These are phyloP conservation scores for Cornus kousa DNA, from an alignment of 148 eudicot genomes.

Conservation along the genomic window DNA sequence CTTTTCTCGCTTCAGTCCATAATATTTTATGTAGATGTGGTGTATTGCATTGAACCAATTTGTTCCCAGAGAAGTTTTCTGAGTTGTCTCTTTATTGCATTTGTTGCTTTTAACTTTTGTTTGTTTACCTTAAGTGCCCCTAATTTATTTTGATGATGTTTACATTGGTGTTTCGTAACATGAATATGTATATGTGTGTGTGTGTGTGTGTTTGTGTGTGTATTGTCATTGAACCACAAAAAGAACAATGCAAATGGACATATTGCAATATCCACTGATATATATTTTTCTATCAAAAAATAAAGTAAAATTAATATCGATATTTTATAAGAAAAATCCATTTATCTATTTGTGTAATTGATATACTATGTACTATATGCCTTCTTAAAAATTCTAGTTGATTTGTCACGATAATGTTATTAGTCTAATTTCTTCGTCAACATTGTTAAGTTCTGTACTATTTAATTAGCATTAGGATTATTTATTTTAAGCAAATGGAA, in stretches of 20 bases:
- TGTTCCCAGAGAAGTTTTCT: background rate
- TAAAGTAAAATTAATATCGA: too few relatives aligned
- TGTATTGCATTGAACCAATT: background rate
- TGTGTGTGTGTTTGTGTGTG: too few relatives aligned
- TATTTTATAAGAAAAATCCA: too few relatives aligned
- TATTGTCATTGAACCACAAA: background rate
- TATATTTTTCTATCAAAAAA: too few relatives aligned
- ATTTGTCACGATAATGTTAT: background rate
- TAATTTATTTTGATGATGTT: too few relatives aligned
- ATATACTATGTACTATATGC: background rate
- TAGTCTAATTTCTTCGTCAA: background rate
- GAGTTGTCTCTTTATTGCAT: background rate
- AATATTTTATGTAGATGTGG: background rate
- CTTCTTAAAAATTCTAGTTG: background rate
- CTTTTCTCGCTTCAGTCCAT: background rate
- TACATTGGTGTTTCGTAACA: too few relatives aligned
- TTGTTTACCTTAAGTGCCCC: background rate
- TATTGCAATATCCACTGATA: background rate
- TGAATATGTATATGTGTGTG: too few relatives aligned
- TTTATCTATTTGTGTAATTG: background rate
- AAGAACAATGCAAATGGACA: background rate
- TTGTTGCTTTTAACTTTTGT: background rate
- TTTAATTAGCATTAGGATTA: background rate
- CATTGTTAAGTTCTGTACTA: background rate
- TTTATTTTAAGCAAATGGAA: background rate